Evolutionary conservation across 257 asterid species (phyloP).

Genomic region (Lavandula angustifolia): DNA sequence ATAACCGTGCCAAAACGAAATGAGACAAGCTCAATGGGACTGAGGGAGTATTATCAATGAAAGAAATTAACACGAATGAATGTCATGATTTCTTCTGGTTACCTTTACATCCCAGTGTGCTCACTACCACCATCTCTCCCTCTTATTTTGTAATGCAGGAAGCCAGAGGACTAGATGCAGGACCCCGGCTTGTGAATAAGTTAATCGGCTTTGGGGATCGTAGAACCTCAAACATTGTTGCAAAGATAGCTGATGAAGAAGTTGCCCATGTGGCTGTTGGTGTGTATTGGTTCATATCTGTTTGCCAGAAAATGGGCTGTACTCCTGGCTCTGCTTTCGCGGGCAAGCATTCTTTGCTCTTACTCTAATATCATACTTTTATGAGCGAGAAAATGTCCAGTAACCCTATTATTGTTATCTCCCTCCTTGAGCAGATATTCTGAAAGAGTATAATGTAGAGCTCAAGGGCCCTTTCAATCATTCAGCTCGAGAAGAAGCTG

Average conservation of each 20-base stretch:
- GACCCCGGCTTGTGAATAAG: slow-evolving; percentile 88
- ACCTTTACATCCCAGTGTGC: not conserved
- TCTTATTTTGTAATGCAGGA: slow-evolving; percentile 49
- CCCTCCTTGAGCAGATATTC: slow-evolving; percentile 46
- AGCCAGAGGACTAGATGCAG: slow-evolving; percentile 98
- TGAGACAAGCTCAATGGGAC: too few species aligned
- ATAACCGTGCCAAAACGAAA: too few species aligned
- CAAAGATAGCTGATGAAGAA: slow-evolving; percentile 89
- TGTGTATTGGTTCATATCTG: slow-evolving; percentile 78
- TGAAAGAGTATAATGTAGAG: slow-evolving; percentile 77
- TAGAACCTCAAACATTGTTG: slow-evolving; percentile 78
- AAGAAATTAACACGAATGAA: too few species aligned
- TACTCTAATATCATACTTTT: not conserved
- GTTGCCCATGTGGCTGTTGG: slow-evolving; percentile 96
- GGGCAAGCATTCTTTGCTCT: slow-evolving; percentile 42
- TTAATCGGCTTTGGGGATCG: slow-evolving; percentile 80
- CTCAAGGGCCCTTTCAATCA: slow-evolving; percentile 87
- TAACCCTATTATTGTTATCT: slow-evolving; percentile 1
- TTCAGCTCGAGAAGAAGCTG: slow-evolving; percentile 79
- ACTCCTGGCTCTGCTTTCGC: slow-evolving; percentile 70
- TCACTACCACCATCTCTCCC: not conserved
- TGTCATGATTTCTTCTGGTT: not conserved
- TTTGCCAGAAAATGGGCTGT: slow-evolving; percentile 73
- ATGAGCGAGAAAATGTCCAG: not conserved
- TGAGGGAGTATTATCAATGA: too few species aligned